Evolutionary conservation across 1,139 yeast genomes (phyloP).

Genomic region (Geotrichum fermentans): DNA sequence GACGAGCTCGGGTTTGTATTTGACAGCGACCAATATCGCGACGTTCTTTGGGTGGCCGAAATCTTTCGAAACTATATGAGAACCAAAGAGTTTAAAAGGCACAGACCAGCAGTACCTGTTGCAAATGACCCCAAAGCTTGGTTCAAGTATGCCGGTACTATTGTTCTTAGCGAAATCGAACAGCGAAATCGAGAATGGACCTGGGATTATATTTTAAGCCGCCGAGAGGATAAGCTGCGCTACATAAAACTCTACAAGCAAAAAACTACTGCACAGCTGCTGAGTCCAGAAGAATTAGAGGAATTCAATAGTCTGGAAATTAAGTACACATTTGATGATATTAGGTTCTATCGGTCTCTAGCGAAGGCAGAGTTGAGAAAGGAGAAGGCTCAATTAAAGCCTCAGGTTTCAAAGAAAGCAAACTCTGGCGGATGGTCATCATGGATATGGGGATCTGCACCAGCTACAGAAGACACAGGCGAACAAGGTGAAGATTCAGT

Average conservation of each 20-base stretch:
- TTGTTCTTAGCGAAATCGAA: slow-evolving; percentile 73
- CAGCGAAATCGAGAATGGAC: slow-evolving; percentile 78
- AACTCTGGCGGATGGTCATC: slow-evolving; percentile 33
- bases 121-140: slow-evolving; percentile 71
- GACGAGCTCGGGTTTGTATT: slow-evolving; percentile 83
- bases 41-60: slow-evolving; percentile 75
- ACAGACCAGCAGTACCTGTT: slow-evolving; percentile 59
- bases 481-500: slow-evolving; percentile 31
- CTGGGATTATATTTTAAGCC: slow-evolving; percentile 72
- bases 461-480: slow-evolving; percentile 14
- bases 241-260: slow-evolving; percentile 71
- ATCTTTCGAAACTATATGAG: slow-evolving; percentile 73
- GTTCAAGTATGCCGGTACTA: slow-evolving; percentile 73
- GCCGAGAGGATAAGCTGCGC: slow-evolving; percentile 65
- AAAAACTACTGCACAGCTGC: slow-evolving; percentile 26
- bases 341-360: slow-evolving; percentile 76
- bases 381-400: slow-evolving; percentile 40
- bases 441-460: slow-evolving; percentile 39
- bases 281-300: slow-evolving; percentile 39
- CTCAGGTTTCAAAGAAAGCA: slow-evolving; percentile 13
- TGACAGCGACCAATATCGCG: slow-evolving; percentile 80
- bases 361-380: slow-evolving; percentile 64
- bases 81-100: slow-evolving; percentile 67
- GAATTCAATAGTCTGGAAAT: slow-evolving; percentile 53
- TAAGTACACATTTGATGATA: slow-evolving; percentile 66